Evolutionary conservation across 805 yeast genomes (phyloP), one percentile per base, ranked within the genome.

Genomic region (Lipomyces chichibuensis): DNA sequence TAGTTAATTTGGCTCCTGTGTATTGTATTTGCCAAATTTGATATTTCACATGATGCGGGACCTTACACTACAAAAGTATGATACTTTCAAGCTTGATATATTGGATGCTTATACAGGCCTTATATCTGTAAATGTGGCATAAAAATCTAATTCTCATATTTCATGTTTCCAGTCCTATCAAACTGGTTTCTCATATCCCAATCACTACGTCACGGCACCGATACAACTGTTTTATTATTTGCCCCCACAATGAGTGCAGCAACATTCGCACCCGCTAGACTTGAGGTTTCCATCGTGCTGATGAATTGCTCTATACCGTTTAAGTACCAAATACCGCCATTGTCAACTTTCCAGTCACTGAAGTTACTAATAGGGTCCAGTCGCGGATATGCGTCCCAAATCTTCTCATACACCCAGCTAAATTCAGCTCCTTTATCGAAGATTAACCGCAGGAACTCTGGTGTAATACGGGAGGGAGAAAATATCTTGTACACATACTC

Each of bases 241-340:
- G 25, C 6, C 0, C 67, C 69, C 17, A 64, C 65, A 43, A 84
- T 77, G 56, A 83, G 72, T 0, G 80, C 83, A 3, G 87, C 86
- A 32, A 81, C 83, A 64, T 80, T 80, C 23, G 84, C 84, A 29
- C 86, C 86, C 1, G 83, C 81, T 35, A 84, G 71, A 0, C 85
- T 82, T 14, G 82, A 76, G 0, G 87, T 83, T 68, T 84, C 87
- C 86, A 84, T 82, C 0, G 86, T 84, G 64, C 84, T 81, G 61
- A 83, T 77, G 55, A 84, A 80, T 8, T 77, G 74, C 67, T 84
- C 87, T 75, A 84, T 82, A 1, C 79, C 75, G 67, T 81, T 82
- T 67, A 82, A 71, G 64, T 82, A 83, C 80, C 81, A 84, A 9
- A 83, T 66, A 0, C 77, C 77, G 2, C 49, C 64, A 23, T 67